A percentile compares a stretch with the other conserved stretches of the same genome.
These are phyloP conservation scores for Russula ochroleuca DNA, from an alignment of 768 basidiomycete species.

Conservation along the genomic window DNA sequence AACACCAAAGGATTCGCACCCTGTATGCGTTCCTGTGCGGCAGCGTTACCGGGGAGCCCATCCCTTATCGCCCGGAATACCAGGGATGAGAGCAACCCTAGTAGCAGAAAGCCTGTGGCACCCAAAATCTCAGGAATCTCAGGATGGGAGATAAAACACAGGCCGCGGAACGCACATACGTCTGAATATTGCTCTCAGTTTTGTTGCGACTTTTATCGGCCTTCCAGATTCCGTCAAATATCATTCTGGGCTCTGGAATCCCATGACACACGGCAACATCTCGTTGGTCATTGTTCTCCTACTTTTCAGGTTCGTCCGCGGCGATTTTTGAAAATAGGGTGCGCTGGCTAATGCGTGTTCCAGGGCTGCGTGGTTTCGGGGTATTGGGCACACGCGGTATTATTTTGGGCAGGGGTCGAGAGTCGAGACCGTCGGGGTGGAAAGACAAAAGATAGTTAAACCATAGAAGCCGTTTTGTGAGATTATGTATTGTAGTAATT, in stretches of 20 bases:
- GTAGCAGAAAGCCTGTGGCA: no score
- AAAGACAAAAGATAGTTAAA: neutral
- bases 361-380: slow-evolving; percentile 40
- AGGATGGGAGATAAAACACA: no score
- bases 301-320: slow-evolving; percentile 46
- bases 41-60: no score
- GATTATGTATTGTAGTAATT: neutral
- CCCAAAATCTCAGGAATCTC: no score
- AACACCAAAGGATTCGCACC: no score
- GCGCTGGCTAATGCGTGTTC: neutral
- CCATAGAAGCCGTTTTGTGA: no score
- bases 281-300: slow-evolving; percentile 56
- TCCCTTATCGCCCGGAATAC: no score
- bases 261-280: slow-evolving; percentile 74
- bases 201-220: slow-evolving; percentile 51
- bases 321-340: neutral
- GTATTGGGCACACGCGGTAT: slow-evolving; percentile 38
- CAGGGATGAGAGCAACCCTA: no score
- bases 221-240: slow-evolving; percentile 55
- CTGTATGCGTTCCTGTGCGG: no score
- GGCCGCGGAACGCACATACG: no score
- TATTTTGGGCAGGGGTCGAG: slow-evolving; percentile 30
- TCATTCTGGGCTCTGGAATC: slow-evolving; percentile 55
- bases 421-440: slow-evolving; percentile 2
- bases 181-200: slow-evolving; percentile 38